Base-by-base conservation (phyloP, 2,329 filamentous ascomycete genomes). In the Claviceps purpurea region DNA sequence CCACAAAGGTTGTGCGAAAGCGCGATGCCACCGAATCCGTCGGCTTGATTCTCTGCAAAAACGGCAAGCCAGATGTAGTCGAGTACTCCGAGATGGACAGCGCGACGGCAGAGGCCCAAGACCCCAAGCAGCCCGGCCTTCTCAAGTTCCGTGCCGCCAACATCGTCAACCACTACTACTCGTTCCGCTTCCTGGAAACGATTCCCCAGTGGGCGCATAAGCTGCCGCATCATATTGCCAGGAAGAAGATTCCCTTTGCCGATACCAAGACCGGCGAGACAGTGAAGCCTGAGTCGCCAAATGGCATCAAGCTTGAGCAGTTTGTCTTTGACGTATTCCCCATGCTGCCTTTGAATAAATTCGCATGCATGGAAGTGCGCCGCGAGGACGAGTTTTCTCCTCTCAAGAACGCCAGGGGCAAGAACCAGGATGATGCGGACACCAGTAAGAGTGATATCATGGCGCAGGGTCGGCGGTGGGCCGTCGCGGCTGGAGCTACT, bases 161-260 rank as follows among this genome's bases (percentile, higher is more conserved):
- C 75, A 98, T 98, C 61, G 93, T 98, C 73, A 98, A 98, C 77
- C 93, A 98, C 78, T 98, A 97, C 80, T 98, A 98, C 75, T 95
- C 89, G 47, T 91, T 90, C 76, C 74, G 79, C 59, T 97, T 96
- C 78, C 79, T 98, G 48, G 86, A 95, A 68, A 85, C 81, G 57
- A 95, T 96, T 61, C 89, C 93, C 53, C 73, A 82, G 61, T 96
- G 89, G 87, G 82, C 81, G 18, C 78, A 89, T 72, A 82, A 84
- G 68, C 80, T 98, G 50, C 91, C 91, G 16, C 93, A 97, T 69
- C 93, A 98, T 75, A 84, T 98, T 57, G 93, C 93, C 45, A 83
- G 86, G 69, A 98, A 98, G 85, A 98, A 98, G 86, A 98, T 98
- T 56, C 90, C 91, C 11, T 84, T 81, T 65, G 78, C 88, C 58